Evolutionary conservation across 106 monocot species (phyloP).

Genomic region (Platanthera guangdongensis): DNA sequence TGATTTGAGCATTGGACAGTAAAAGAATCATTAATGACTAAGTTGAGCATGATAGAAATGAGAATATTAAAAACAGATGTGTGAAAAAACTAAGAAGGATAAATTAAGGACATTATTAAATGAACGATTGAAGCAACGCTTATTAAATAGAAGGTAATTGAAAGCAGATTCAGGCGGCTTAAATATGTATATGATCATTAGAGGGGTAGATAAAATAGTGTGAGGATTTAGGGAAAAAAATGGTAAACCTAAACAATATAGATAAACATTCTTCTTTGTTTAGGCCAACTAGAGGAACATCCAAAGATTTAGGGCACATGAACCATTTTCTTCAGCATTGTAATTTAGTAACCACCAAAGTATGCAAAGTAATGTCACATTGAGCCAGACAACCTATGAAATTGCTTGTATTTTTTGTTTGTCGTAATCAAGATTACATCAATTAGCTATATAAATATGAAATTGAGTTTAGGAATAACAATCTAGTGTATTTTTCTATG

Average conservation of each 20-base stretch:
- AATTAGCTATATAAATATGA: slow-evolving; percentile 4
- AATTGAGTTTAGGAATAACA: background rate
- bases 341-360: background rate
- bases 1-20: background rate
- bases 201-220: background rate
- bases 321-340: background rate
- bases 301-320: no score
- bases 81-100: background rate
- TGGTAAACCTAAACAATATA: no score
- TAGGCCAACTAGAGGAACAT: no score
- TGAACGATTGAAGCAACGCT: background rate
- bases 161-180: background rate
- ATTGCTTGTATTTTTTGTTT: background rate
- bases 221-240: background rate
- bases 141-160: background rate
- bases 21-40: background rate
- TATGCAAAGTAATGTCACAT: background rate
- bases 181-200: background rate
- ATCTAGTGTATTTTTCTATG: background rate
- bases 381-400: background rate
- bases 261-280: no score
- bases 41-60: background rate
- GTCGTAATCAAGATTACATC: slow-evolving; percentile 3
- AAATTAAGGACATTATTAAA: background rate
- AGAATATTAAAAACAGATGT: background rate